Evolutionary conservation across 2,329 filamentous ascomycete genomes (phyloP).

Genomic region (Podosphaera fusca): DNA sequence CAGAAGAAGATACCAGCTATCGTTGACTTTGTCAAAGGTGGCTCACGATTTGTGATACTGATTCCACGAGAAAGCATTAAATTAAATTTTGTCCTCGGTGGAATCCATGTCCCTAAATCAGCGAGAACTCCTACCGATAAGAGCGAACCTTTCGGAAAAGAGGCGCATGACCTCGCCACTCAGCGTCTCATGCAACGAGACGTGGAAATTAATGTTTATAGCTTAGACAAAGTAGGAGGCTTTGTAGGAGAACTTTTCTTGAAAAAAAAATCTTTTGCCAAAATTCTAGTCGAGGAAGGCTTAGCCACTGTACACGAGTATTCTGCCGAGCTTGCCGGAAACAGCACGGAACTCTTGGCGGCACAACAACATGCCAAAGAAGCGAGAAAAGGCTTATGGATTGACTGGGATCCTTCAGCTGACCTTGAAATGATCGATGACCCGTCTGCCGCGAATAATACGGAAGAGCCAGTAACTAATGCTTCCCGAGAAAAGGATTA

Average conservation of each 20-base stretch:
- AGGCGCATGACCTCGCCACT: slow-evolving; percentile 80
- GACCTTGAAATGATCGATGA: slow-evolving; percentile 41
- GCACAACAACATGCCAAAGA: slow-evolving; percentile 84
- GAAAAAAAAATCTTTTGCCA: slow-evolving; percentile 88
- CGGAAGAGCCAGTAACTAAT: slow-evolving; percentile 18
- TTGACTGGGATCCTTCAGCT: slow-evolving; percentile 78
- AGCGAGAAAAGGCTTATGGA: slow-evolving; percentile 68
- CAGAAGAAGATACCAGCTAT: slow-evolving; percentile 84
- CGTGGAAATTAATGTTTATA: slow-evolving; percentile 85
- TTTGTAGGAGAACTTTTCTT: slow-evolving; percentile 92
- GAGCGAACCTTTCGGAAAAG: slow-evolving; percentile 82
- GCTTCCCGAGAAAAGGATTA: slow-evolving; percentile 58
- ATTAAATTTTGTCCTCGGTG: slow-evolving; percentile 80
- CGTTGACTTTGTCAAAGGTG: slow-evolving; percentile 96
- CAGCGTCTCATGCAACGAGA: slow-evolving; percentile 79
- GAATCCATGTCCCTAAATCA: slow-evolving; percentile 74
- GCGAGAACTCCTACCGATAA: slow-evolving; percentile 56
- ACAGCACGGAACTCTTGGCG: slow-evolving; percentile 63
- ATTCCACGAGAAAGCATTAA: slow-evolving; percentile 86
- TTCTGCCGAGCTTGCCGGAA: slow-evolving; percentile 86
- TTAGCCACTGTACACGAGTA: slow-evolving; percentile 81
- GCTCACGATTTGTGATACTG: slow-evolving; percentile 75
- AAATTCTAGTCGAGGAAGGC: slow-evolving; percentile 80
- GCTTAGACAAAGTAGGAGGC: slow-evolving; percentile 86
- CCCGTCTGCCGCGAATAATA: slow-evolving; percentile 26